These are phyloP conservation scores for Helicocarpus griseus DNA, from an alignment of 2,329 filamentous ascomycete species.

Conservation along the genomic window DNA sequence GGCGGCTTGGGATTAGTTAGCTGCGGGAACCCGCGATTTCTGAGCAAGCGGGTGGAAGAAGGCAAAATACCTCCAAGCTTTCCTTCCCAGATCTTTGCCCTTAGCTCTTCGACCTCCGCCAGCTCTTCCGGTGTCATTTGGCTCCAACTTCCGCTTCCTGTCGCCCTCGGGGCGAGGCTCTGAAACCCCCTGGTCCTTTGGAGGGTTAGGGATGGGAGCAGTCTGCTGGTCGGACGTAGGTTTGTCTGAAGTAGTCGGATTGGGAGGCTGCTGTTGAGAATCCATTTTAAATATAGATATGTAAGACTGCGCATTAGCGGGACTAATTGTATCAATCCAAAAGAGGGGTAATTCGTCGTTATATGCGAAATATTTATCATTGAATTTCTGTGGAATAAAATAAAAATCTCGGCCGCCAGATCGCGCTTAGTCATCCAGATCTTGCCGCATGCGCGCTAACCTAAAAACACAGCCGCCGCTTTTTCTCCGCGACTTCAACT, in stretches of 20 bases:
- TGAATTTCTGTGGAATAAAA: not conserved
- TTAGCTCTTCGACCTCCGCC: constrained; percentile 39
- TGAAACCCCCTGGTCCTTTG: not conserved
- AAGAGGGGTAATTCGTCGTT: not conserved
- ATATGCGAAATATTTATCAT: not conserved
- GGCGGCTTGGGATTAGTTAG: constrained; percentile 45
- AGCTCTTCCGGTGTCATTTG: constrained; percentile 24
- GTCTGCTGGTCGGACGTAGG: constrained; percentile 1
- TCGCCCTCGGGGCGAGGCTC: not conserved
- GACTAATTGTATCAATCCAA: not conserved
- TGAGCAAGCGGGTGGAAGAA: not conserved
- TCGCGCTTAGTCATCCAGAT: not conserved
- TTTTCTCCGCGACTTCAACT: not conserved
- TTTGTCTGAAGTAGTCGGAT: constrained; percentile 2
- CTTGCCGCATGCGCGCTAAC: not conserved
- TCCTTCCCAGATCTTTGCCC: constrained; percentile 58
- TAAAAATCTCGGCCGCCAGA: too few relatives aligned
- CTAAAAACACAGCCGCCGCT: not conserved
- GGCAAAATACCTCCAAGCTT: constrained; percentile 52
- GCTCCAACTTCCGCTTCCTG: constrained; percentile 19
- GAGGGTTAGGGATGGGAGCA: not conserved
- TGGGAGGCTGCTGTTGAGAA: constrained; percentile 7
- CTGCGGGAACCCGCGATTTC: constrained; percentile 16
- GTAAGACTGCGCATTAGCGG: constrained; percentile 6
- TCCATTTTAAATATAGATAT: constrained; percentile 9